A percentile compares a stretch with the other conserved stretches of the same genome.
Conservation (phyloP, 1,284 basidiomycete species). For the Paramarasmius palmivorus region DNA sequence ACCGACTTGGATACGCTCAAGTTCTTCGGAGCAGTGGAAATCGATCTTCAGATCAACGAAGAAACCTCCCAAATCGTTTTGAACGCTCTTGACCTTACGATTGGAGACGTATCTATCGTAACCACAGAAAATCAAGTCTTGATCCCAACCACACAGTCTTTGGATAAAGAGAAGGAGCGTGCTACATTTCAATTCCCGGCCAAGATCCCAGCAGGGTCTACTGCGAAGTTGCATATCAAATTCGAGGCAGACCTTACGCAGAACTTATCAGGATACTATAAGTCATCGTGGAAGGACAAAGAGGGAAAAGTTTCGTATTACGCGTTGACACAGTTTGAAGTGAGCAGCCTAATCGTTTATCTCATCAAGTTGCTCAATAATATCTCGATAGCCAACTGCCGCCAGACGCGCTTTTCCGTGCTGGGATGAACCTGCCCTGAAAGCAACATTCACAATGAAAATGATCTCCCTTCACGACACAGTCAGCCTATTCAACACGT, state of each 20-base stretch:
- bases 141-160: conserved; percentile 34
- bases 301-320: conserved; percentile 50
- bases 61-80: conserved; percentile 59
- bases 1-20: conserved; percentile 71
- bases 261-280: conserved; percentile 60
- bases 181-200: conserved; percentile 48
- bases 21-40: conserved; percentile 63
- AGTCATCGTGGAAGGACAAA: conserved; percentile 36
- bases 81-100: conserved; percentile 56
- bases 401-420: conserved; percentile 70
- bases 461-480: conserved; percentile 68
- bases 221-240: conserved; percentile 45
- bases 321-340: conserved; percentile 66
- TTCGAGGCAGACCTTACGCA: conserved; percentile 53
- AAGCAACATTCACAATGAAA: conserved; percentile 73
- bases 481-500: conserved; percentile 75
- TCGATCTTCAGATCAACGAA: conserved; percentile 54
- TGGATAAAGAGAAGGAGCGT: conserved; percentile 57
- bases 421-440: conserved; percentile 86
- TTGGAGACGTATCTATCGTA: conserved; percentile 29
- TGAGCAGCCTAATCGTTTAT: conserved; percentile 17
- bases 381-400: conserved; percentile 63
- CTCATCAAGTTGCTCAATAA: background rate
- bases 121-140: background rate
- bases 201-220: conserved; percentile 41